Evolutionary conservation across 2,329 filamentous ascomycete species (phyloP), one percentile per base, ranked within the genome.

Genomic region (Monosporascus sp.): DNA sequence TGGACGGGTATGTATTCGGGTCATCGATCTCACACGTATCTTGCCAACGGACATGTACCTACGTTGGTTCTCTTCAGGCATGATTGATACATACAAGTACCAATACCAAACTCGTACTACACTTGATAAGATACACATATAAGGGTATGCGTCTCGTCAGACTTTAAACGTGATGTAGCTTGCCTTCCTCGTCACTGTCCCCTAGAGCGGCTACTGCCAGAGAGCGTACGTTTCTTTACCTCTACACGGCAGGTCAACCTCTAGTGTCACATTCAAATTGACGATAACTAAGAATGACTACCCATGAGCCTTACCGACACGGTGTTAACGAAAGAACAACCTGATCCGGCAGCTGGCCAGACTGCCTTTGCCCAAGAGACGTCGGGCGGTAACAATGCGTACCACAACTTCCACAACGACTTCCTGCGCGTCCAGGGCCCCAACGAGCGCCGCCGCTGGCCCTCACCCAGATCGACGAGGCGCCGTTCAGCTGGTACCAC

Each of bases 401-500:
- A 87, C 73, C 85, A 87, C 74, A 90, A 90, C 75, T 90, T 86
- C 72, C 80, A 90, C 74, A 89, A 89, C 66, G 85, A 89, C 70
- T 89, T 87, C 62, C 55, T 74, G 36, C 77, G 82, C 62, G 64
- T 87, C 61, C 75, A 81, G 56, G 87, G 93, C 67, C 82, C 87
- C 55, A 90, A 90, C 60, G 88, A 93, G 77, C 85, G 89, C 52
- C 81, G 89, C 60, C 82, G 89, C 58, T 90, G 35, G 89, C 89
- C 43, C 85, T 94, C 50, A 87, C 88, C 38, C 87, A 92, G 71
- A 87, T 93, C 61, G 89, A 93, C 74, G 87, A 87, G 73, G 88
- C 88, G 9, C 85, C 85, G 3, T 92, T 93, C 56, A 87, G 89
- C 65, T 93, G 89, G 88, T 90, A 91, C 67, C 89, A 94, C 66